Evolutionary conservation across 73 alveolate genomes (phyloP), one percentile per base, ranked within the genome.

Genomic region (Uronychia setigera): DNA sequence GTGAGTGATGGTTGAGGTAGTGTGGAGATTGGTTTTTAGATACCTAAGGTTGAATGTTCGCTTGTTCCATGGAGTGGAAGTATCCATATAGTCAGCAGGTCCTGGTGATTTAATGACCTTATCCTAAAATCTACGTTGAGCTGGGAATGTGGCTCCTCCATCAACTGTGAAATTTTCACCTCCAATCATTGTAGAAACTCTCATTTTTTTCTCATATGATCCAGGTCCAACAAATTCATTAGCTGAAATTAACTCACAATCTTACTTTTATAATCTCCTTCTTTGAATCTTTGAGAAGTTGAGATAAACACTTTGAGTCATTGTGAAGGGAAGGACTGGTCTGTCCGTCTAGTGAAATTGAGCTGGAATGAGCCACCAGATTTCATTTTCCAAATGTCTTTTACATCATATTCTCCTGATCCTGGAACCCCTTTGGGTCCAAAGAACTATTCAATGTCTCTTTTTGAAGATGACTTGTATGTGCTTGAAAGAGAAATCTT

Each of bases 361-460:
- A 46, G 67, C 67, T 46, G 19, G 19, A 46, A 46, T 19, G 67
- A 5, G 19, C 19, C 19, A 11, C 67, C 67, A 46, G 67, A 11
- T 46, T 19, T 46, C 67, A 46, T 46, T 46, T 46, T 46, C 67
- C 67, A 46, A 11, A 46, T 5, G 19, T 46, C 67, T 46, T 46
- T 46, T 5, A 46, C 67, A 5, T 46, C 67, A 19, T 46, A 46
- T 5, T 46, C 67, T 11, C 67, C 19, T 11, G 67, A 46, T 19
- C 67, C 67, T 11, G 67, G 67, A 46, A 46, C 67, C 67, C 67
- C 19, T 5, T 46, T 46, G 67, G 67, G n/a, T 46, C 67, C 67
- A 46, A 46, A 46, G 67, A 11, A 19, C 19, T 46, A 5, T 11
- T 46, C 67, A 46, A 46, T 46, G 67, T 46, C 19, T 5, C 67